phyloP scores from a whole-genome alignment of 495 filamentous ascomycete genomes.

The Aspergillus affinis region DNA sequence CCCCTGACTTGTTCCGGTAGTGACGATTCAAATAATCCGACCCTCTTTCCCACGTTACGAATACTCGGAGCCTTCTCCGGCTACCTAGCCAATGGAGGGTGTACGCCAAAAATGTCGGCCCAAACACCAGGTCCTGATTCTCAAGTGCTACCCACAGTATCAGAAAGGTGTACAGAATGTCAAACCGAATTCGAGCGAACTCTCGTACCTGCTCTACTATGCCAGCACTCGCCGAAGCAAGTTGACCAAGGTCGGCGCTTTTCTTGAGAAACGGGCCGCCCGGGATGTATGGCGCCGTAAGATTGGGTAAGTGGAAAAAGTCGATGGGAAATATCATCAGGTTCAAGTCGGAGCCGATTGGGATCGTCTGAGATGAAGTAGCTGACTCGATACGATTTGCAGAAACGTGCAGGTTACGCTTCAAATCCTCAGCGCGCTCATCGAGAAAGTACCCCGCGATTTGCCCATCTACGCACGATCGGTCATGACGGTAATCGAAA shows the following conservation, averaged over 20 bases:
- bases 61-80: slow-evolving; percentile 1
- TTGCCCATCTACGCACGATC: slow-evolving; percentile 81
- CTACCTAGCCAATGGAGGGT: slow-evolving; percentile 49
- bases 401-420: slow-evolving; percentile 94
- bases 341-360: not conserved
- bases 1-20: not conserved
- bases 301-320: slow-evolving; percentile 64
- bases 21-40: not conserved
- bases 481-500: slow-evolving; percentile 75
- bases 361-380: not conserved
- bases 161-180: slow-evolving; percentile 86
- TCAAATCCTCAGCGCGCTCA: slow-evolving; percentile 80
- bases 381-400: slow-evolving; percentile 11
- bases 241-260: slow-evolving; percentile 88
- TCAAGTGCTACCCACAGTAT: slow-evolving; percentile 90
- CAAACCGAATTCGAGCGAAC: slow-evolving; percentile 89
- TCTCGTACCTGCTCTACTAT: slow-evolving; percentile 94
- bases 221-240: slow-evolving; percentile 89
- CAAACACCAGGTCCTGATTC: slow-evolving; percentile 88
- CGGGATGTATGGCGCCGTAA: slow-evolving; percentile 80
- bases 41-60: not conserved
- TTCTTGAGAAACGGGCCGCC: slow-evolving; percentile 85
- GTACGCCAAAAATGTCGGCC: slow-evolving; percentile 69
- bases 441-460: slow-evolving; percentile 88
- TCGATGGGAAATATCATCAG: not conserved